Evolutionary conservation across 1,284 basidiomycete genomes (phyloP), one percentile per base, ranked within the genome.

Genomic region (Ustilago curta): DNA sequence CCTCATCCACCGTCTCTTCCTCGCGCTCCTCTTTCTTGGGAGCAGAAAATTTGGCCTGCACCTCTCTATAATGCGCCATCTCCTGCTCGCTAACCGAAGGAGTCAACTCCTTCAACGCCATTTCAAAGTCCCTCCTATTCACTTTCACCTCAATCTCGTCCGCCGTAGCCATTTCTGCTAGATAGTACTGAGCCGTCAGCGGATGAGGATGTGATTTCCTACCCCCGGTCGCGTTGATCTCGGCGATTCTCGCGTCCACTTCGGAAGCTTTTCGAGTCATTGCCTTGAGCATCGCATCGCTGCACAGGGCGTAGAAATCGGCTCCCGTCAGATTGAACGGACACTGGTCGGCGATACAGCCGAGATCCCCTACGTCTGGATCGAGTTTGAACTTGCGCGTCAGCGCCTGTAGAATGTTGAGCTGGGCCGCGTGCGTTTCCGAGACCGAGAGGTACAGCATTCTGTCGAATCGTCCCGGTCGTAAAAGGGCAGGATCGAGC

Each of bases 221-320:
- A 12, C 55, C 70, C 4, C 87, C 84, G 23, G 85, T 76, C 18
- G 84, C 80, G 42, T 78, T 71, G 37, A 62, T 65, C 35, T 39
- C 58, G 14, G 61, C 77, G 31, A 81, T 77, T 21, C 59, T 53
- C 11, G 59, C 70, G 40, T 84, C 96, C 14, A 99, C 87, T 51
- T 89, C 89, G 74, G 89, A 88, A 0, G 97, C 95, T 75, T 92
- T 94, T 45, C 93, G 88, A 25, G 94, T 91, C 91, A 99, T 97
- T 8, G 96, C 93, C 83, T 93, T 93, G 51, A 99, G 88, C 89
- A 99, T 91, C 1, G 96, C 95, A 84, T 99, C 97, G 4, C 94
- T 93, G 84, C 96, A 98, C 16, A 99, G 87, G 0, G 97, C 96
- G 86, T 99, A 99, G 78, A 99, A 95, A 85, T 99, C 97, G 37